Evolutionary conservation across 805 yeast genomes (phyloP), one percentile per base, ranked within the genome.

Genomic region (Pichia cephalocereana): DNA sequence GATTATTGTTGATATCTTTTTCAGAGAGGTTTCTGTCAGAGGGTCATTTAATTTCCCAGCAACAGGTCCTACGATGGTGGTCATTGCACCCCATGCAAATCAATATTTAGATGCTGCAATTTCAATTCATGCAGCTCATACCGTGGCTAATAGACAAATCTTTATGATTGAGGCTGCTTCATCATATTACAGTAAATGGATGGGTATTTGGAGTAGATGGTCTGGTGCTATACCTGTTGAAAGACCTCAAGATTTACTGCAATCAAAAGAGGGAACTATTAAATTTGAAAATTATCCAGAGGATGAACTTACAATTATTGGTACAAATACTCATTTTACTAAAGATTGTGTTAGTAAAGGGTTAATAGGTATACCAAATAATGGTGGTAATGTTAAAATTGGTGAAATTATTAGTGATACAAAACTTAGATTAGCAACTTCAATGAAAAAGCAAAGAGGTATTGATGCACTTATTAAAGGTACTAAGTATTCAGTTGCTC

Each of bases 81-180:
- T 93, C 36, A 95, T 93, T 11, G 99, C 96, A 2, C 98, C 98
- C 2, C 99, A 91, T 69, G 95, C 96, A n/a, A 87, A 87, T 61
- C 96, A 87, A 58, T 86, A 85, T 53, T 80, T 85, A 36, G 83
- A 77, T 56, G 70, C 69, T 6, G 78, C 89, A 27, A 72, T 93
- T 44, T 70, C 87, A 32, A 80, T 86, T 76, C 79, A 83, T 42
- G 86, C 83, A 55, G 86, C 86, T 19, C 75, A 81, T 56, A 70
- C 71, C 45, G 80, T 79, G 49, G 75, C 84, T 2, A 75, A 80
- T 8, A 72, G 96, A 52, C 70, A 91, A 40, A 76, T 86, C 15
- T 78, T 88, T 19, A 89, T 90, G 61, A 70, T 91, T 53, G 86
- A 89, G 52, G 99, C 99, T 8, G 95, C 83, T 31, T 78, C 75